Base-by-base conservation (phyloP, 495 filamentous ascomycete genomes). In the Penicillium odoratum region DNA sequence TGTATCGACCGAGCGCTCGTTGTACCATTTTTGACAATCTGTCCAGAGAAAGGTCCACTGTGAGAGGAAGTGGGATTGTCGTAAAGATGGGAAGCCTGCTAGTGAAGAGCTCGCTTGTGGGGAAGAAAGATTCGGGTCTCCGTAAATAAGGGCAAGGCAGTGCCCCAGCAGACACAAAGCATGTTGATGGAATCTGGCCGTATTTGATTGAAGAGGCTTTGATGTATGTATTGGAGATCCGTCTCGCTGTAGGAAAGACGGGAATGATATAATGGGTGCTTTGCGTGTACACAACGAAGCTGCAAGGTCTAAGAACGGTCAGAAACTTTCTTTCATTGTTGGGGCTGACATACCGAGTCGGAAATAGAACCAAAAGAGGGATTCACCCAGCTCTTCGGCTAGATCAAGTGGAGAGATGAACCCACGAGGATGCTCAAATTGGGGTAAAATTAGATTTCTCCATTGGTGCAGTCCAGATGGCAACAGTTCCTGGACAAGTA, bases 1-100 rank as follows among this genome's bases (percentile, higher is more conserved):
- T 13, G 33, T 11, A 36, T 36, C 52, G 4, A 60, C 51, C 4
- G 66, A 64, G 11, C 66, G 66, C 15, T 69, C 66, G 15, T 69
- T 67, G 50, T 69, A 69, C 63, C 63, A 69, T 56, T 67, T 69
- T 40, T 69, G 66, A 15, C 66, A 69, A 36, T 67, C 66, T 7
- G 53, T 58, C 66, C 66, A 69, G 9, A 69, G 66, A 18, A 62
- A 62, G 11, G 64, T 67, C 66, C 66, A 69, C 30, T 67, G 58
- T 1, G 63, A 69, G 3, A 69, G 54, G n/a, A 61, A 64, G 30
- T 64, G 63, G 2, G 66, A 69, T 25, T 69, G 66, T 30, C 60
- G 60, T 10, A 69, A 25, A 16, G 63, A 64, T 26, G 63, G 53
- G n/a, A 64, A 69, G 13, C 47, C 58, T 18, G 55, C 44, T 30